Conservation (phyloP, 2,329 filamentous ascomycete genomes). For the Diaporthe vaccinii region DNA sequence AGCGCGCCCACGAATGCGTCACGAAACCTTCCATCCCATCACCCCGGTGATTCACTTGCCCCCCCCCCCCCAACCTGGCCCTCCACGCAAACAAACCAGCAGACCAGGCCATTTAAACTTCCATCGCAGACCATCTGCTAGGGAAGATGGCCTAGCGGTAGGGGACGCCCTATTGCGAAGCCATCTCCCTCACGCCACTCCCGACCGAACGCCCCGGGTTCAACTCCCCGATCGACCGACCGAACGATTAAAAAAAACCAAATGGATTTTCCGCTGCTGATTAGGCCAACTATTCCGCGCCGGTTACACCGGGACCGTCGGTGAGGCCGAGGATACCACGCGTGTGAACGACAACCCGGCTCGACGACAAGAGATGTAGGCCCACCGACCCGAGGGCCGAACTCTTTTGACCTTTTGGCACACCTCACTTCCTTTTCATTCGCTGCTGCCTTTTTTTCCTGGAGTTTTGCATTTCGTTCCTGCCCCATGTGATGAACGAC, state of each 20-base stretch:
- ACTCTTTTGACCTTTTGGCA: slow-evolving; percentile 22
- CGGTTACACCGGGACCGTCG: neutral
- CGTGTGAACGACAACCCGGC: neutral
- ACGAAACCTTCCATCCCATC: slow-evolving; percentile 8
- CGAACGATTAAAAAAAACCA: neutral
- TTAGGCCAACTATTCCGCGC: slow-evolving; percentile 5
- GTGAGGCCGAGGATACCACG: neutral
- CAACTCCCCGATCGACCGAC: slow-evolving; percentile 7
- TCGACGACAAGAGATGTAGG: slow-evolving; percentile 29
- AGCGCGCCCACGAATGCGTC: neutral
- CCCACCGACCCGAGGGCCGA: slow-evolving; percentile 38
- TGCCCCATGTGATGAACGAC: neutral
- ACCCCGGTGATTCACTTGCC: slow-evolving; percentile 3
- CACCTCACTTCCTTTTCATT: neutral
- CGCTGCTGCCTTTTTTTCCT: neutral
- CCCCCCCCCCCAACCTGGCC: neutral
- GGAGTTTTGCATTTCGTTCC: neutral
- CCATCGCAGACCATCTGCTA: neutral
- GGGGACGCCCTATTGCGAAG: slow-evolving; percentile 14
- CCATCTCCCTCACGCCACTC: slow-evolving; percentile 12
- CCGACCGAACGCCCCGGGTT: slow-evolving; percentile 18
- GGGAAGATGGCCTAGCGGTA: slow-evolving; percentile 10
- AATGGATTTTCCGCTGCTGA: neutral
- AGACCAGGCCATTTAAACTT: neutral
- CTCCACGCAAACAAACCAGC: neutral